phyloP scores from a whole-genome alignment of 1,284 basidiomycete species.

The Phlebopus sp. region DNA sequence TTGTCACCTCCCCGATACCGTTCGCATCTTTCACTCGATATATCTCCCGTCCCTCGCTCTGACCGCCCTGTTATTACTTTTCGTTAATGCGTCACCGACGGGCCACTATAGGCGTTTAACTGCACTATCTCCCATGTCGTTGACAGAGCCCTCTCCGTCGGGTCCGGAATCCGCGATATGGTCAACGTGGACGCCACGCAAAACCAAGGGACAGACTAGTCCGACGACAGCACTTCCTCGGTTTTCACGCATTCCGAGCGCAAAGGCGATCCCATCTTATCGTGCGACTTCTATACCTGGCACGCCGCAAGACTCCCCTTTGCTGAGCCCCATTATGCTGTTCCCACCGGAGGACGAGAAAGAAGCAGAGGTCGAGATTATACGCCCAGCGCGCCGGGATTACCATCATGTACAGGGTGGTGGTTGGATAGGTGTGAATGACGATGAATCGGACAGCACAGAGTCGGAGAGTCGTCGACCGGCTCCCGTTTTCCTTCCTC shows the following conservation, averaged over 20 bases:
- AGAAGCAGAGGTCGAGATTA: constrained; percentile 23
- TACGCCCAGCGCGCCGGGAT: constrained; percentile 44
- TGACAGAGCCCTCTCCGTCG: constrained; percentile 5
- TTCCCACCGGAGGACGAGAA: constrained; percentile 32
- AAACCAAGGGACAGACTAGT: constrained; percentile 17
- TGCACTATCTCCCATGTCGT: constrained; percentile 19
- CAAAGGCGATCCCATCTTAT: constrained; percentile 20
- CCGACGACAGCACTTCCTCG: constrained; percentile 23
- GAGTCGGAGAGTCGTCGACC: not conserved
- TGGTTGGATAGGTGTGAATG: constrained; percentile 22
- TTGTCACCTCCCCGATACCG: constrained; percentile 72
- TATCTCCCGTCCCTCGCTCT: constrained; percentile 42
- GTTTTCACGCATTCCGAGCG: constrained; percentile 19
- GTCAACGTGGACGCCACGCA: constrained; percentile 25
- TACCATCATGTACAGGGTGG: constrained; percentile 34
- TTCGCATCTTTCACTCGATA: constrained; percentile 55
- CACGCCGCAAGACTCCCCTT: constrained; percentile 27
- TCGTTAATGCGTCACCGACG: constrained; percentile 26
- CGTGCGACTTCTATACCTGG: constrained; percentile 22
- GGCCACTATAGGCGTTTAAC: constrained; percentile 16
- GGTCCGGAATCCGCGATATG: constrained; percentile 35
- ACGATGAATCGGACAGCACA: constrained; percentile 7
- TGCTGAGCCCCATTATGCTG: constrained; percentile 32
- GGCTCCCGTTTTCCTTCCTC: constrained; percentile 25
- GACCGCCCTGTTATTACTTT: constrained; percentile 26